phyloP scores from a whole-genome alignment of 140 eudicot genomes.

The Anethum foeniculum region DNA sequence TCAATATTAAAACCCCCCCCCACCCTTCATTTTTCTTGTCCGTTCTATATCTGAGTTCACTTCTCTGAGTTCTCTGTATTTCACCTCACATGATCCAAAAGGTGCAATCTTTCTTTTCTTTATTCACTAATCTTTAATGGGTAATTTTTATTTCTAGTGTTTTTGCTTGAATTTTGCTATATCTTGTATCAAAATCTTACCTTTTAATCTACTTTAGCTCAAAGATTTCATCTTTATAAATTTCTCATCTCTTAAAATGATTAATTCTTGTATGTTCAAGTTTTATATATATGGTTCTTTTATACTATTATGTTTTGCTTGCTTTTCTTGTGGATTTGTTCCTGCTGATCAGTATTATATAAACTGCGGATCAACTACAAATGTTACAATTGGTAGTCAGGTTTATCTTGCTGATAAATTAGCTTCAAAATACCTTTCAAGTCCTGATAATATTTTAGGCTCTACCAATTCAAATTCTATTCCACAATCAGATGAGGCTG shows the following conservation, averaged over 20 bases:
- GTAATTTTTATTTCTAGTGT: neutral
- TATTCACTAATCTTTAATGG: constrained; percentile 13
- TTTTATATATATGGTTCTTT: constrained; percentile 24
- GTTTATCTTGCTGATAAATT: constrained; percentile 56
- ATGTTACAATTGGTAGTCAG: constrained; percentile 35
- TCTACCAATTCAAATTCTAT: constrained; percentile 38
- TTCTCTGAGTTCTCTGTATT: constrained; percentile 11
- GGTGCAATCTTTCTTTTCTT: constrained; percentile 23
- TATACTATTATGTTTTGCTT: constrained; percentile 13
- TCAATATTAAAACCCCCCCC: neutral
- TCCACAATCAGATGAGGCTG: constrained; percentile 32
- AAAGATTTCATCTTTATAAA: constrained; percentile 11
- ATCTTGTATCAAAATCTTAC: constrained; percentile 12
- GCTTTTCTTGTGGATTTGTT: constrained; percentile 30
- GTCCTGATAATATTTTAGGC: constrained; percentile 52
- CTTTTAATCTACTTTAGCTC: constrained; percentile 1
- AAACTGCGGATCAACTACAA: constrained; percentile 67
- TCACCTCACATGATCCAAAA: constrained; percentile 21
- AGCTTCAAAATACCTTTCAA: constrained; percentile 47
- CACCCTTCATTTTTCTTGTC: neutral
- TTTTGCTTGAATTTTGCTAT: constrained; percentile 4
- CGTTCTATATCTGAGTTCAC: neutral
- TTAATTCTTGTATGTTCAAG: constrained; percentile 20
- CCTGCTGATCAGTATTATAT: constrained; percentile 51
- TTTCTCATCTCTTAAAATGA: constrained; percentile 25